Conservation (phyloP, 2,329 filamentous ascomycete species). For the Penicillium fuscoglaucum region DNA sequence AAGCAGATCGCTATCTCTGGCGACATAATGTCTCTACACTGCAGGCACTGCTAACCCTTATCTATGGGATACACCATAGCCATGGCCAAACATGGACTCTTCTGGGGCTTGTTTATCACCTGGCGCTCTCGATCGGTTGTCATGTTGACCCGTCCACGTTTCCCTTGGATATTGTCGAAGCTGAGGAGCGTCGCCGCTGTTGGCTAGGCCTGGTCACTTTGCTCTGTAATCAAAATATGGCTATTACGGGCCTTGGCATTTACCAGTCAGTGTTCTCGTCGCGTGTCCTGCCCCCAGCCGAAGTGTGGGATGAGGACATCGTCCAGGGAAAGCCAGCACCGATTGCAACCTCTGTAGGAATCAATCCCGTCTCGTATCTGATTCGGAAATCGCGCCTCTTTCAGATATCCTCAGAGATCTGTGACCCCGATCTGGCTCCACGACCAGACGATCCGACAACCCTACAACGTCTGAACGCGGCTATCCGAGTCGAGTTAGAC, state of each 20-base stretch:
- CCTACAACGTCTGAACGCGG: background rate
- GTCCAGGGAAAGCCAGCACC: too few species aligned
- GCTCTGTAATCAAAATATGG: too few species aligned
- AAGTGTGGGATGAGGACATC: too few species aligned
- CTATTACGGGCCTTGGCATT: too few species aligned
- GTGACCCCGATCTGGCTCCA: background rate
- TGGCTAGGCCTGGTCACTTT: too few species aligned
- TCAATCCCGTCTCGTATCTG: constrained; percentile 4
- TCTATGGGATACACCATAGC: constrained; percentile 34
- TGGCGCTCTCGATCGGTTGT: constrained; percentile 33
- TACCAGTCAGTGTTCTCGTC: too few species aligned
- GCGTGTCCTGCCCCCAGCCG: too few species aligned
- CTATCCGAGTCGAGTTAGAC: background rate
- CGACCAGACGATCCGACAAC: background rate
- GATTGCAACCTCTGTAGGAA: too few species aligned
- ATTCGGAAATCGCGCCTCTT: background rate
- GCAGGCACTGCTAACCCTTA: constrained; percentile 32
- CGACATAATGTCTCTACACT: constrained; percentile 32
- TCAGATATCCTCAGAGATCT: background rate
- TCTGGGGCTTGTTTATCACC: constrained; percentile 31
- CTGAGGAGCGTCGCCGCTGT: background rate
- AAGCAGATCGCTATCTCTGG: constrained; percentile 34
- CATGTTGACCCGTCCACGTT: constrained; percentile 34
- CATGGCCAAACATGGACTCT: constrained; percentile 33
- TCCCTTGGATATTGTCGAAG: constrained; percentile 24